These are phyloP conservation scores for Curvularia spicifera DNA, from an alignment of 2,329 filamentous ascomycete genomes.

Conservation along the genomic window DNA sequence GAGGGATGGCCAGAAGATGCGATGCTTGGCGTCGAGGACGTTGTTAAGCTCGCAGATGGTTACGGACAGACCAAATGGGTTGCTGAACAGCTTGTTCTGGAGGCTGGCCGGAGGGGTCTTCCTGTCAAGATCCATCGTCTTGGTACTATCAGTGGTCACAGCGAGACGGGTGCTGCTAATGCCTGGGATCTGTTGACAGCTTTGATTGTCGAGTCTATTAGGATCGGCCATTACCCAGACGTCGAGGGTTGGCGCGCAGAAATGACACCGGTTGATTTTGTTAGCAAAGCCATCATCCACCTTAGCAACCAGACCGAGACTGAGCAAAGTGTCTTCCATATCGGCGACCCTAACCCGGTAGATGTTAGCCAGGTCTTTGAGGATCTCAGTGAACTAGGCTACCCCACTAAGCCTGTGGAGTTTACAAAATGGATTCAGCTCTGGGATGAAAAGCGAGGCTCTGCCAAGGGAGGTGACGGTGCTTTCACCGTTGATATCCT, in stretches of 20 bases:
- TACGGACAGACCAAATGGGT: constrained; percentile 86
- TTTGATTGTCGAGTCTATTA: constrained; percentile 76
- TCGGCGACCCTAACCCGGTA: constrained; percentile 75
- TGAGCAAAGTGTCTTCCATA: constrained; percentile 72
- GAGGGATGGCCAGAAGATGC: constrained; percentile 74
- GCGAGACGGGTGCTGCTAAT: constrained; percentile 75
- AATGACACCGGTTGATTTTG: constrained; percentile 85
- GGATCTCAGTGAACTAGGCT: constrained; percentile 70
- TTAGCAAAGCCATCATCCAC: constrained; percentile 74
- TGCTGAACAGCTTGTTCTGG: constrained; percentile 74
- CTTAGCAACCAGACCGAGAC: constrained; percentile 69
- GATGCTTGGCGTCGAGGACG: constrained; percentile 70
- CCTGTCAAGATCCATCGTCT: constrained; percentile 75
- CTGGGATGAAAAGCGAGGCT: constrained; percentile 74
- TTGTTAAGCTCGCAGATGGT: constrained; percentile 72
- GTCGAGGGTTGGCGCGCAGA: constrained; percentile 78
- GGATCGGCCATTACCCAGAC: constrained; percentile 72
- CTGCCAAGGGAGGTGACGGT: constrained; percentile 69
- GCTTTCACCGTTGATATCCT: constrained; percentile 81
- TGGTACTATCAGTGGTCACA: constrained; percentile 81
- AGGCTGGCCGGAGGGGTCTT: constrained; percentile 71
- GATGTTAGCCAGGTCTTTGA: constrained; percentile 70
- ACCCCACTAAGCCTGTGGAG: constrained; percentile 67
- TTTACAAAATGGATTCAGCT: constrained; percentile 78
- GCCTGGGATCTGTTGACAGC: constrained; percentile 80